A percentile compares a stretch with the other conserved stretches of the same genome.
Evolutionary conservation across 805 yeast genomes (phyloP).

Genomic region (Ogataea henricii): DNA sequence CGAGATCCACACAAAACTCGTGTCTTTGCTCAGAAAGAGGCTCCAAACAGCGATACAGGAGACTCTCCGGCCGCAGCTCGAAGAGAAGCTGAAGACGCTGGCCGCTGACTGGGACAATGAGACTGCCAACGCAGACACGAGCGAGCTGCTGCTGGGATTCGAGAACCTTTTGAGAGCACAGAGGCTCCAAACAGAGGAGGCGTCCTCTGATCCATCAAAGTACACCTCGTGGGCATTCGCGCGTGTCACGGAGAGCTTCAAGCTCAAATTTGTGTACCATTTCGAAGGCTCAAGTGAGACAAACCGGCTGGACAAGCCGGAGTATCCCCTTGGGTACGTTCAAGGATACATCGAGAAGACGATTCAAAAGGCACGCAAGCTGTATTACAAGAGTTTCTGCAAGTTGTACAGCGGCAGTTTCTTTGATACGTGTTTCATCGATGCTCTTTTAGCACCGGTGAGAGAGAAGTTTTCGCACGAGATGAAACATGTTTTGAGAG

Average conservation of each 20-base stretch:
- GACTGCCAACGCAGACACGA: background rate
- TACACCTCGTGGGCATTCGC: slow-evolving; percentile 47
- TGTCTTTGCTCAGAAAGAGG: background rate
- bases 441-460: slow-evolving; percentile 49
- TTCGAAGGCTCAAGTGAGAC: slow-evolving; percentile 60
- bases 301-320: slow-evolving; percentile 67
- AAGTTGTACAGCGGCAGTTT: slow-evolving; percentile 19
- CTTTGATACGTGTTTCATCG: slow-evolving; percentile 42
- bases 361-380: slow-evolving; percentile 30
- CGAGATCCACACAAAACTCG: background rate
- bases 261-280: slow-evolving; percentile 57
- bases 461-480: slow-evolving; percentile 42
- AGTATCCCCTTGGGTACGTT: slow-evolving; percentile 62
- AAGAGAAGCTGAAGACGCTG: background rate
- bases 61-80: slow-evolving; percentile 1
- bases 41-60: background rate
- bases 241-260: slow-evolving; percentile 46
- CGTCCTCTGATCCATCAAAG: background rate
- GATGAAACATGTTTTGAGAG: slow-evolving; percentile 27
- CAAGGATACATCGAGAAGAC: slow-evolving; percentile 42
- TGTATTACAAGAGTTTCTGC: slow-evolving; percentile 33
- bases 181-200: background rate
- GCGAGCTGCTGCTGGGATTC: slow-evolving; percentile 1
- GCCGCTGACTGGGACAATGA: slow-evolving; percentile 8
- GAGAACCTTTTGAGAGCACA: slow-evolving; percentile 13